Conservation (phyloP, 352 stramenopile species). For the Pythium rhizo-oryzae region DNA sequence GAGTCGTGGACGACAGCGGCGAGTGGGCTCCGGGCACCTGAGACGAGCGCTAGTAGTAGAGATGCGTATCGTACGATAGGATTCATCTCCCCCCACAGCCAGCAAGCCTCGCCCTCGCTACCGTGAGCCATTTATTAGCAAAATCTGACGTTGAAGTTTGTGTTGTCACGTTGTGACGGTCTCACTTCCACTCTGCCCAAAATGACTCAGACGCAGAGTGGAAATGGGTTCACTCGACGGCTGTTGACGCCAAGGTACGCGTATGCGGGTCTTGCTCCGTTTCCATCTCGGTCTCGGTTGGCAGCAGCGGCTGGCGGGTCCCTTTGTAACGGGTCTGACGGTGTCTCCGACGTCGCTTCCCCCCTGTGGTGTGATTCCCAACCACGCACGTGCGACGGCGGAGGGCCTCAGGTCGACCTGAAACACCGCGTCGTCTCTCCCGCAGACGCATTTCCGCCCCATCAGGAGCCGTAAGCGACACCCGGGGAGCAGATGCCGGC, state of each 20-base stretch:
- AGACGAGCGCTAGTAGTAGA: not conserved
- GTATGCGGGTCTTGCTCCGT: too few relatives aligned
- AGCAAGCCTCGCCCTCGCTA: not conserved
- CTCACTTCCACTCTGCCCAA: not conserved
- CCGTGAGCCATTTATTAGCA: not conserved
- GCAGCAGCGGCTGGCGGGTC: not conserved
- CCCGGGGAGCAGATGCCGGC: not conserved
- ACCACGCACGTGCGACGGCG: not conserved
- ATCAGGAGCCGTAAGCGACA: not conserved
- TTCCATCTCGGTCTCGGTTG: too few relatives aligned
- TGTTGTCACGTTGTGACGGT: not conserved
- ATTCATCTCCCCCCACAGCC: not conserved
- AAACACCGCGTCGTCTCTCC: slow-evolving; percentile 18
- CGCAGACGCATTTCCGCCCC: not conserved
- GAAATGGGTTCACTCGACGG: not conserved
- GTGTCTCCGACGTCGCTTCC: not conserved
- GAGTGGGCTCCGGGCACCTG: not conserved
- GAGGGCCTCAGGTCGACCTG: not conserved
- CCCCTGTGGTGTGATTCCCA: too few relatives aligned
- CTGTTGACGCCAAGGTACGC: not conserved
- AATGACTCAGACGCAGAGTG: not conserved
- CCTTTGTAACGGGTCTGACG: not conserved
- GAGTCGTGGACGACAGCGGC: not conserved
- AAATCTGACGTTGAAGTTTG: not conserved
- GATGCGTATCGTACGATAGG: too few relatives aligned